Percentiles rank a stretch among this genome's conserved stretches.
These are phyloP conservation scores for Verticillium longisporum DNA, from an alignment of 2,329 filamentous ascomycete genomes.

Conservation along the genomic window DNA sequence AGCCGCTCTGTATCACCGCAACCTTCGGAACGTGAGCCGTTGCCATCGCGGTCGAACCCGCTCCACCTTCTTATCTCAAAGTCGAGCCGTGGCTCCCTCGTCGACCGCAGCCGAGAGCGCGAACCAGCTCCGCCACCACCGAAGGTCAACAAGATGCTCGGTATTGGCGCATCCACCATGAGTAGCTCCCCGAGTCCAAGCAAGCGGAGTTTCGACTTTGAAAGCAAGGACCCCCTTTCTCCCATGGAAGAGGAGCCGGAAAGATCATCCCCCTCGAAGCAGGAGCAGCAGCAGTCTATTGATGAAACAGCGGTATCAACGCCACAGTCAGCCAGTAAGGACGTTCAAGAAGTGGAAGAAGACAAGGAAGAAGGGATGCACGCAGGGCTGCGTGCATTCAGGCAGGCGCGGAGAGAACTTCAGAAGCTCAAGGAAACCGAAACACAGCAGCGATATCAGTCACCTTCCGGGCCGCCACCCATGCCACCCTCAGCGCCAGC, in stretches of 20 bases:
- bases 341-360: constrained; percentile 15
- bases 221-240: constrained; percentile 17
- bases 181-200: constrained; percentile 31
- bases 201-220: constrained; percentile 27
- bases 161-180: constrained; percentile 39
- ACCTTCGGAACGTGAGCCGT: constrained; percentile 27
- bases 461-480: constrained; percentile 1
- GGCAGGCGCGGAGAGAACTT: constrained; percentile 50
- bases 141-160: constrained; percentile 57
- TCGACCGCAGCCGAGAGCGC: constrained; percentile 38
- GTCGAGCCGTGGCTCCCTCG: constrained; percentile 60
- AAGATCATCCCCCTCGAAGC: not conserved
- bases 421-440: constrained; percentile 50
- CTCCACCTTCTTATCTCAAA: constrained; percentile 60
- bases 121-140: constrained; percentile 30
- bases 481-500: not conserved
- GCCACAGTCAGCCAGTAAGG: not conserved
- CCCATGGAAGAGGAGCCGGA: constrained; percentile 18
- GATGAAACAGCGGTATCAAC: not conserved
- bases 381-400: constrained; percentile 48
- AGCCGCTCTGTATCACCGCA: constrained; percentile 35
- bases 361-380: constrained; percentile 29
- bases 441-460: constrained; percentile 33
- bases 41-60: constrained; percentile 41
- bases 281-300: not conserved